These are phyloP conservation scores for Agaricus subrufescens DNA, from an alignment of 768 basidiomycete genomes.

Conservation along the genomic window DNA sequence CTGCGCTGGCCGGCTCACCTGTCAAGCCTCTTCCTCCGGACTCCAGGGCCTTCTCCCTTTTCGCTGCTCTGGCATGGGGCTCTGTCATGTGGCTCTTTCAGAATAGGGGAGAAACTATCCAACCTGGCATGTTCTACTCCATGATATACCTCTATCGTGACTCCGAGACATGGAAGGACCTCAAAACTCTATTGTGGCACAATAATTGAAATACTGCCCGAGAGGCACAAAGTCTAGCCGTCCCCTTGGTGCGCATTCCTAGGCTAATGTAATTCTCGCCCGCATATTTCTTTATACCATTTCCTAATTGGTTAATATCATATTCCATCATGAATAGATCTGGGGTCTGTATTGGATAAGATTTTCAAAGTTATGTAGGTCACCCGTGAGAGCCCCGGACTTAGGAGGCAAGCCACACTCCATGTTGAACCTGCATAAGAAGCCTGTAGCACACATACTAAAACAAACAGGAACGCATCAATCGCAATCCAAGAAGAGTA, in stretches of 20 bases:
- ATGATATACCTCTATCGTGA: constrained; percentile 96
- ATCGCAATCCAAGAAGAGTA: constrained; percentile 10
- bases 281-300: constrained; percentile 10
- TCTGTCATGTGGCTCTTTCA: constrained; percentile 96
- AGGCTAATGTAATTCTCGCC: too few species aligned
- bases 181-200: constrained; percentile 88
- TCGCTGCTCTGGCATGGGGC: constrained; percentile 90
- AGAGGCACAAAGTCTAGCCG: too few species aligned
- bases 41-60: constrained; percentile 76
- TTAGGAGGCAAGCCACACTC: constrained; percentile 23
- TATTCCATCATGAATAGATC: background rate
- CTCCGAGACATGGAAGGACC: constrained; percentile 78
- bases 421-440: constrained; percentile 47
- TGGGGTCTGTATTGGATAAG: constrained; percentile 4
- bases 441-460: constrained; percentile 64
- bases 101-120: constrained; percentile 83
- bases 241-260: constrained; percentile 1
- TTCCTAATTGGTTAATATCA: constrained; percentile 9
- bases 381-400: constrained; percentile 4
- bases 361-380: background rate
- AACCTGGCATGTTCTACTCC: constrained; percentile 94
- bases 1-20: constrained; percentile 33
- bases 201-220: constrained; percentile 50
- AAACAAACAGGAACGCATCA: constrained; percentile 9
- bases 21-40: constrained; percentile 80